These are phyloP conservation scores for Aspergillus sclerotioniger DNA, from an alignment of 495 filamentous ascomycete species.

Conservation along the genomic window DNA sequence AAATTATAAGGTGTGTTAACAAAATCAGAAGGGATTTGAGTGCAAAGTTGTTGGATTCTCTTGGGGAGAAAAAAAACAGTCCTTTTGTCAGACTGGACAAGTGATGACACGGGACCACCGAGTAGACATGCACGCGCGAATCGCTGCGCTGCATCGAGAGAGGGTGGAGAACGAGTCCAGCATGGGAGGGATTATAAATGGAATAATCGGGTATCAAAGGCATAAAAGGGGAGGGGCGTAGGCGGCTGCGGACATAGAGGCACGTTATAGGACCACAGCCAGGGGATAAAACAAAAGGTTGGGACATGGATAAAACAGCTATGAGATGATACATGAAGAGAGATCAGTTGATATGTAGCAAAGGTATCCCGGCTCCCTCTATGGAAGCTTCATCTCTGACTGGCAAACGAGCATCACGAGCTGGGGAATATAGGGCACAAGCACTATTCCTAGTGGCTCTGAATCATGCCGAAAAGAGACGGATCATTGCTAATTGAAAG, in stretches of 20 bases:
- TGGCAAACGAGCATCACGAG: neutral
- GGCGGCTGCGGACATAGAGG: neutral
- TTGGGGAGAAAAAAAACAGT: neutral
- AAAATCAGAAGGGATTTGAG: neutral
- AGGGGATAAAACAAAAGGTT: neutral
- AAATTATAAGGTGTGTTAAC: neutral
- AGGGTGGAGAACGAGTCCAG: conserved; percentile 14
- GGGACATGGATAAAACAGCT: neutral
- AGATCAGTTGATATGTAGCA: neutral
- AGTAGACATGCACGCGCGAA: conserved; percentile 9
- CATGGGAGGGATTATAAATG: conserved; percentile 5
- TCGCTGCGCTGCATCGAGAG: conserved; percentile 1
- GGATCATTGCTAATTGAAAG: neutral
- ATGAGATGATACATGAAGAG: neutral
- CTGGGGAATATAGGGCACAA: conserved; percentile 2
- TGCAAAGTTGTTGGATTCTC: neutral
- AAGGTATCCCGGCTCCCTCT: neutral
- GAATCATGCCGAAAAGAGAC: neutral
- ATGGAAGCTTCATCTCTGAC: neutral
- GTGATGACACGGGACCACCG: neutral
- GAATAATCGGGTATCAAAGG: conserved; percentile 7
- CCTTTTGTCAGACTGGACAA: neutral
- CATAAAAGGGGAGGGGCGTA: neutral
- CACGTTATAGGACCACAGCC: neutral
- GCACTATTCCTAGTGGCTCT: neutral